A percentile compares a stretch with the other conserved stretches of the same genome.
Evolutionary conservation across 169 alveolate species (phyloP).

Genomic region (Plasmodium gaboni): DNA sequence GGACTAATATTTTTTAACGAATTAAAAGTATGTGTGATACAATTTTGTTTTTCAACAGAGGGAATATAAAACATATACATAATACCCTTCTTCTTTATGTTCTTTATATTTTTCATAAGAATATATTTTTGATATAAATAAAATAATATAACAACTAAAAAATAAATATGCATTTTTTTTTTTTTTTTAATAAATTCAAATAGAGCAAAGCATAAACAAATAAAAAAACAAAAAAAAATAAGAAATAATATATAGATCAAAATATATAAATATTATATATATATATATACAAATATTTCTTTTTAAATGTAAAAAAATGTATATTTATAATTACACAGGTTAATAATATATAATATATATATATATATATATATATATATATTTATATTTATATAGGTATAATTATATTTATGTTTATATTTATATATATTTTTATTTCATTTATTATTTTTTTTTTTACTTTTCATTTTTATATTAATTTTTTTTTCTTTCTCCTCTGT

Average conservation of each 20-base stretch:
- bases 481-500: too few relatives aligned
- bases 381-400: too few relatives aligned
- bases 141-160: constrained; percentile 2
- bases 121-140: not conserved
- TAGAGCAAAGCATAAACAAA: too few relatives aligned
- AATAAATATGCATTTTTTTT: constrained; percentile 17
- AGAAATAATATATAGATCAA: too few relatives aligned
- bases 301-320: too few relatives aligned
- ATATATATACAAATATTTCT: not conserved
- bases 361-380: too few relatives aligned
- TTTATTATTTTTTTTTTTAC: not conserved
- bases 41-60: constrained; percentile 50
- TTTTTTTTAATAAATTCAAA: not conserved
- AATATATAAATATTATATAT: too few relatives aligned
- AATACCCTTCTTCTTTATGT: not conserved
- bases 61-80: constrained; percentile 22
- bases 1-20: constrained; percentile 11
- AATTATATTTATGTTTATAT: too few relatives aligned
- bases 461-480: not conserved
- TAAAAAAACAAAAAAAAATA: too few relatives aligned
- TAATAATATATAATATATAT: too few relatives aligned
- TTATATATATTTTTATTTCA: too few relatives aligned
- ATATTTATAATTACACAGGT: too few relatives aligned
- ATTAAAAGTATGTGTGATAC: not conserved
- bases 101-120: not conserved